phyloP scores from a whole-genome alignment of 192 early-diverging fungal genomes.

The Fimicolochytrium jonesii region DNA sequence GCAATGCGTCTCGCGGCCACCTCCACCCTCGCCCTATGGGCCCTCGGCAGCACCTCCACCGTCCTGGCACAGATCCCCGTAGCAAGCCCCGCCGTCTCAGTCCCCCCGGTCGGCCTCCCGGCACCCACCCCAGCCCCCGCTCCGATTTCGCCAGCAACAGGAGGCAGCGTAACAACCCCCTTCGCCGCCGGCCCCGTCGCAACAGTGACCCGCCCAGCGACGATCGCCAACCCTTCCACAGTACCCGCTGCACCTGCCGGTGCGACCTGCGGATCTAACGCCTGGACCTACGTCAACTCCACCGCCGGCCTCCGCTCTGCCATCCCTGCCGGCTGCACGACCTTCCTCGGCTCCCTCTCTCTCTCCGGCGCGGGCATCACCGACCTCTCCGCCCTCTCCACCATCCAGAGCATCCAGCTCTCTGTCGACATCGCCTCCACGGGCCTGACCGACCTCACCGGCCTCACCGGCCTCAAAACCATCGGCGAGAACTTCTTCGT shows the following conservation, averaged over 20 bases:
- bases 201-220: background rate
- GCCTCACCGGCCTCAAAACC: slow-evolving; percentile 4
- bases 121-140: no score
- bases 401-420: slow-evolving; percentile 4
- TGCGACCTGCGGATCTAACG: background rate
- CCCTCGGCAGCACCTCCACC: no score
- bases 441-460: background rate
- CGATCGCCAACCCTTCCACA: background rate
- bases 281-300: background rate
- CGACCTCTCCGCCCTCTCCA: slow-evolving; percentile 2
- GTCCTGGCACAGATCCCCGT: no score
- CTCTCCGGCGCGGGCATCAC: slow-evolving; percentile 4
- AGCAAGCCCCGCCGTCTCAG: no score
- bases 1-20: no score
- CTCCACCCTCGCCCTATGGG: no score
- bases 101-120: no score
- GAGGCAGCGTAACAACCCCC: no score
- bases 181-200: background rate
- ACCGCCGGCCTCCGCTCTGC: background rate
- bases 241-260: background rate
- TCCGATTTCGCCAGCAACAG: no score
- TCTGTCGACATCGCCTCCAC: slow-evolving; percentile 8
- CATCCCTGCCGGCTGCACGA: slow-evolving; percentile 12
- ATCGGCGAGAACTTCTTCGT: slow-evolving; percentile 22
- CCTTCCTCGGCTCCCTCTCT: slow-evolving; percentile 8